Percentiles rank a stretch among this genome's conserved stretches.
Evolutionary conservation across 257 asterid genomes (phyloP).

Genomic region (Scutellaria baicalensis): DNA sequence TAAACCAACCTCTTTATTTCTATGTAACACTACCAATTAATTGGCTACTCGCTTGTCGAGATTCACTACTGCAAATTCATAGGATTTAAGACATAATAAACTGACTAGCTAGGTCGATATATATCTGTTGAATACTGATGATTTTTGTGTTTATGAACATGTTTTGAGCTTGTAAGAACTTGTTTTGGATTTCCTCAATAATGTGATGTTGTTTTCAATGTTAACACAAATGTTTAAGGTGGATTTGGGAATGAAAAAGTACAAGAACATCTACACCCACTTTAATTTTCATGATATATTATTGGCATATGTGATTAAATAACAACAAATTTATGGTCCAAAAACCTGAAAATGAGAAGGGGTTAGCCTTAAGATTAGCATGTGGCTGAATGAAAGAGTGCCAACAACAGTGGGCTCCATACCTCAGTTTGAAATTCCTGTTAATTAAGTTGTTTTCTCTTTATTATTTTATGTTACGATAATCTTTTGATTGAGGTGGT

Average conservation of each 20-base stretch:
- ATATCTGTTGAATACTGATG: too few species aligned
- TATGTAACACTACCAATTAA: neutral
- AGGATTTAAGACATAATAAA: too few species aligned
- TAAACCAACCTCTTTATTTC: neutral
- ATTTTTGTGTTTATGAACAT: too few species aligned
- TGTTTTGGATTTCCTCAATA: too few species aligned
- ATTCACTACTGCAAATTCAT: too few species aligned
- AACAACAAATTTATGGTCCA: constrained; percentile 7
- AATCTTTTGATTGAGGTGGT: neutral
- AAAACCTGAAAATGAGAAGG: neutral
- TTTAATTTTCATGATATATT: neutral
- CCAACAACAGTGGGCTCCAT: neutral
- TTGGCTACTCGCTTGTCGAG: neutral
- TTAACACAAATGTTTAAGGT: neutral
- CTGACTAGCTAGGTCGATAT: too few species aligned
- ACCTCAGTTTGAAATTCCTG: neutral
- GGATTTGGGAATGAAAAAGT: neutral
- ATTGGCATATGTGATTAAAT: neutral
- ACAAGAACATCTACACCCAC: neutral
- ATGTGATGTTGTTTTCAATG: too few species aligned
- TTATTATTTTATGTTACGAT: neutral
- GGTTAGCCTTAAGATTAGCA: neutral
- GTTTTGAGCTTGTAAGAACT: too few species aligned
- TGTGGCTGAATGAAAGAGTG: neutral
- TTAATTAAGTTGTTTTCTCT: neutral